Conservation (phyloP, 345 rosid species). For the Eucalyptus rudis region DNA sequence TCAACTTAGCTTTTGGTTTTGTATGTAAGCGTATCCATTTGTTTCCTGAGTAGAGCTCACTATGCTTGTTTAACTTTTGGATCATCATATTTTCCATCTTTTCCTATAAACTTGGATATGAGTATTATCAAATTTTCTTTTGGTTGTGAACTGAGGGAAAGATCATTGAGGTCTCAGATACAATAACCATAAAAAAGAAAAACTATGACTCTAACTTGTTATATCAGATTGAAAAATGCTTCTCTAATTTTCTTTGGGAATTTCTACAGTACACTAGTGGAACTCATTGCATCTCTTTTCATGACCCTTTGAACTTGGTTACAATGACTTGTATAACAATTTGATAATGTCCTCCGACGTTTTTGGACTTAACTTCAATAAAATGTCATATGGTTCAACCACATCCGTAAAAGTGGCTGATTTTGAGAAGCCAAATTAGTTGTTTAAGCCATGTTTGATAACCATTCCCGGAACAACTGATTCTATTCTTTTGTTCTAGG, state of each 20-base stretch:
- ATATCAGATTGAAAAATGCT: not conserved
- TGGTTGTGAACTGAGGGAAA: not conserved
- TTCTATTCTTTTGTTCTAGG: too few species aligned
- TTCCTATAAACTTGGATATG: too few species aligned
- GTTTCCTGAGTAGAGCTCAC: not conserved
- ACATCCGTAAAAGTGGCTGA: too few species aligned
- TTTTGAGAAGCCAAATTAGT: too few species aligned
- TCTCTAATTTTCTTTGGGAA: not conserved
- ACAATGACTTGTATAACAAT: not conserved
- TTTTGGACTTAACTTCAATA: not conserved
- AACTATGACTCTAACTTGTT: not conserved
- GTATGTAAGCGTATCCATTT: too few species aligned
- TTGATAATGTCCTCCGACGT: not conserved
- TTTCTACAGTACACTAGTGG: not conserved
- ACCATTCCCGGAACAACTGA: too few species aligned
- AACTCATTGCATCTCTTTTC: not conserved
- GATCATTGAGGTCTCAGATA: not conserved
- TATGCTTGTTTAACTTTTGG: conserved; percentile 27
- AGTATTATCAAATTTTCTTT: not conserved
- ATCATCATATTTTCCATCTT: not conserved
- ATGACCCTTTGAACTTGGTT: not conserved
- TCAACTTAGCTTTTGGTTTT: not conserved
- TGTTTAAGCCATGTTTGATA: too few species aligned
- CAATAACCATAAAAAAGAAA: not conserved
- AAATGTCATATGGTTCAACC: not conserved